Percentiles rank a stretch among this genome's conserved stretches.
Conservation (phyloP, 164 flowering plant species). For the Nymphaea colorata region DNA sequence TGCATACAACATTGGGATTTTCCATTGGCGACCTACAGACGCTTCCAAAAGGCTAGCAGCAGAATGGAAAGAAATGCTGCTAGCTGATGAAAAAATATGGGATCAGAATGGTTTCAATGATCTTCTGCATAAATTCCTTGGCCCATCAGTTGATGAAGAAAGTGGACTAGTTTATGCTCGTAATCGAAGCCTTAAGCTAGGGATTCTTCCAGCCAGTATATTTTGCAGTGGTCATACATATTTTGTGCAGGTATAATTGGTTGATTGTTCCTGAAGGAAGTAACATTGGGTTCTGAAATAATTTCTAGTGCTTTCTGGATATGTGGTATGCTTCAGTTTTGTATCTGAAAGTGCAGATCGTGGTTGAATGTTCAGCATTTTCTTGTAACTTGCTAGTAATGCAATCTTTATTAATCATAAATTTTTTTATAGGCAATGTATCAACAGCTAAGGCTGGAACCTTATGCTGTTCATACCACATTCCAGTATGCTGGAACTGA, state of each 20-base stretch:
- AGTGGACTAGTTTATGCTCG: conserved; percentile 83
- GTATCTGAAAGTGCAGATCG: background rate
- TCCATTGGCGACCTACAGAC: conserved; percentile 94
- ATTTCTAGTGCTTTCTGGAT: too few species aligned
- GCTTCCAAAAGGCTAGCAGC: conserved; percentile 65
- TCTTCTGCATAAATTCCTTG: conserved; percentile 53
- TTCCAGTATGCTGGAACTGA: conserved; percentile 95
- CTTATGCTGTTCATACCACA: conserved; percentile 98
- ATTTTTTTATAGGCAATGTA: conserved; percentile 49
- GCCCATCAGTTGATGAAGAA: conserved; percentile 80
- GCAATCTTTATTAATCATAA: background rate
- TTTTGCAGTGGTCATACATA: conserved; percentile 98
- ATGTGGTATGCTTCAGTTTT: too few species aligned
- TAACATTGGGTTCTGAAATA: background rate
- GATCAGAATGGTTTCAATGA: conserved; percentile 98
- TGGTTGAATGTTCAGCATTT: background rate
- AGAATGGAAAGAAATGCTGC: conserved; percentile 82
- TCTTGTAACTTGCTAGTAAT: background rate
- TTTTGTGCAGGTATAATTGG: conserved; percentile 78
- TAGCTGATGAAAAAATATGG: conserved; percentile 88
- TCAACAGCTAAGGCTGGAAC: conserved; percentile 82
- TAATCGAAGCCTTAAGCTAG: conserved; percentile 84
- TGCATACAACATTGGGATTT: conserved; percentile 87
- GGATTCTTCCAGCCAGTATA: conserved; percentile 83
- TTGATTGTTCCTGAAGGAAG: background rate